A percentile compares a stretch with the other conserved stretches of the same genome.
Evolutionary conservation across 2,329 filamentous ascomycete species (phyloP).

Genomic region (Podosphaera fusca): DNA sequence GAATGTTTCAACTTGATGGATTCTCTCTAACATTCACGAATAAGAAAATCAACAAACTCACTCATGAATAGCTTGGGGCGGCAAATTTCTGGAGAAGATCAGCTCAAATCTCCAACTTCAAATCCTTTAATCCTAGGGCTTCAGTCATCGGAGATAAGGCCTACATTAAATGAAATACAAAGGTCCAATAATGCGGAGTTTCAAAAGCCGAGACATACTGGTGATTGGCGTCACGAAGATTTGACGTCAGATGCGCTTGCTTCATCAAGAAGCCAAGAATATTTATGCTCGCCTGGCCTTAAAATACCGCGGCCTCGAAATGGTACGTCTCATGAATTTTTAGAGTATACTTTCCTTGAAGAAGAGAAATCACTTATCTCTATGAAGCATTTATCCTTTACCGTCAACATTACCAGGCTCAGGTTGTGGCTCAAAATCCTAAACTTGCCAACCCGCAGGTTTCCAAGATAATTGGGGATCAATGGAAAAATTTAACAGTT

Average conservation of each 20-base stretch:
- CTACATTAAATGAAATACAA: constrained; percentile 13
- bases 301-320: constrained; percentile 51
- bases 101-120: constrained; percentile 8
- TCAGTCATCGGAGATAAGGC: constrained; percentile 1
- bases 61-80: constrained; percentile 11
- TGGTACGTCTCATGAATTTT: constrained; percentile 26
- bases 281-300: constrained; percentile 46
- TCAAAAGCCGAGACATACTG: too few relatives aligned
- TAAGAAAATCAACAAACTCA: constrained; percentile 10
- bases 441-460: constrained; percentile 30
- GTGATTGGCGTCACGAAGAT: too few relatives aligned
- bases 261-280: constrained; percentile 24
- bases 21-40: background rate
- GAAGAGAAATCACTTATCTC: constrained; percentile 5
- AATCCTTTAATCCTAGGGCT: background rate
- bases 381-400: constrained; percentile 83
- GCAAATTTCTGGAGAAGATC: constrained; percentile 9
- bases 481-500: constrained; percentile 61
- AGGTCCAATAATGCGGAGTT: constrained; percentile 7
- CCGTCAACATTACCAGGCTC: constrained; percentile 73
- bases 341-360: constrained; percentile 3
- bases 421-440: constrained; percentile 62
- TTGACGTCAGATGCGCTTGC: constrained; percentile 2
- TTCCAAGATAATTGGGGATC: constrained; percentile 17
- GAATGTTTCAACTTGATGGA: background rate